Base-by-base conservation (phyloP, 257 asterid genomes). In the Petrea volubilis region DNA sequence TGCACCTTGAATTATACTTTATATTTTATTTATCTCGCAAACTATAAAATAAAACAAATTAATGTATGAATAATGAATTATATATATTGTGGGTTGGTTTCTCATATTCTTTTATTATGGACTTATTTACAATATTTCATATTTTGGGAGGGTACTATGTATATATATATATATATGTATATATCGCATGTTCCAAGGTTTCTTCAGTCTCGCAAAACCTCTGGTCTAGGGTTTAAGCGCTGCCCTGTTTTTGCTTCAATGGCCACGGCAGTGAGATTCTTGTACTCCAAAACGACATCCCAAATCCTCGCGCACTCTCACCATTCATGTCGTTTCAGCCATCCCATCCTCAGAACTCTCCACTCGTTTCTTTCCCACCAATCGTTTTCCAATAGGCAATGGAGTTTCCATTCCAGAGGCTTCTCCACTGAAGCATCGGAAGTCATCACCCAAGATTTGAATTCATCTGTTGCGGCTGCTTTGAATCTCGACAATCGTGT, bases 401-500 rank as follows among this genome's bases (percentile, higher is more conserved):
- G 43, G 7, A 67, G 50, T 60, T 76, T 38, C 57, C 47, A 34
- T 67, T 78, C 81, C 64, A 84, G 90, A 78, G 79, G 49, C 72
- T 85, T 82, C 81, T 88, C 91, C 21, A 70, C 85, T 1, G 75
- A 89, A 24, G 78, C 92, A 9, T 61, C 90, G 10, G 91, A 87
- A 40, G 64, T 73, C 65, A 40, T 82, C 50, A 33, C 87, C 13
- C 84, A 74, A 20, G 86, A 81, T 52, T 71, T 88, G 70, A 88
- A 88, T 78, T 79, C 95, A 24, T 85, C 93, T 4, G 67, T 91
- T 24, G 74, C 90, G 1, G 81, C 97, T 7, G 92, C 93, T 13
- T 73, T 91, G 68, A 89, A 84, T 78, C 79, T 82, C 57, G 97
- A 94, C 64, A 76, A 40, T 58, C 89, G 99, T 3, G 81, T 94